phyloP scores from a whole-genome alignment of 495 filamentous ascomycete species.

The Tuber brumale region DNA sequence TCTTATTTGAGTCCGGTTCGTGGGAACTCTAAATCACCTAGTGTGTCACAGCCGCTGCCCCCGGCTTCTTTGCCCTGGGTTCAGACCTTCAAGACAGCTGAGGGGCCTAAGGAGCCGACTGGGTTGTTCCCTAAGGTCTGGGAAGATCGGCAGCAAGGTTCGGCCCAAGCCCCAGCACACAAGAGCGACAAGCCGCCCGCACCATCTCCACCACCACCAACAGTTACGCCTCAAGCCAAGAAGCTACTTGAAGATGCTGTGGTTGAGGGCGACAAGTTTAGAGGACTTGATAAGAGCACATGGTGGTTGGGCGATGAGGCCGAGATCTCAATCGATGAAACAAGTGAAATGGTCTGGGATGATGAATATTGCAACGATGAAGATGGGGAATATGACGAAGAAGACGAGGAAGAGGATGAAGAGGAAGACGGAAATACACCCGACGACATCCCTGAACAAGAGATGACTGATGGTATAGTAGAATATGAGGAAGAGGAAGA shows the following conservation, averaged over 20 bases:
- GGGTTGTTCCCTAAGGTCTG: conserved; percentile 28
- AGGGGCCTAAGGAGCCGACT: conserved; percentile 22
- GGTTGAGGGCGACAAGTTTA: conserved; percentile 19
- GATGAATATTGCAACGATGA: conserved; percentile 32
- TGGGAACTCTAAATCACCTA: conserved; percentile 19
- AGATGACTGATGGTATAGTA: conserved; percentile 11
- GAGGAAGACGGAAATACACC: conserved; percentile 14
- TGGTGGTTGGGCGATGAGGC: conserved; percentile 23
- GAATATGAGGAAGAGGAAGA: conserved; percentile 31
- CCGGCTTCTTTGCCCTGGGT: conserved; percentile 31
- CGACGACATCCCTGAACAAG: conserved; percentile 15
- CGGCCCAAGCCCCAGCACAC: conserved; percentile 2
- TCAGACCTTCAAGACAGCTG: conserved; percentile 28
- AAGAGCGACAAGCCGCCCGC: conserved; percentile 9
- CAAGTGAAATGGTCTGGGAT: conserved; percentile 28
- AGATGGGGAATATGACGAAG: conserved; percentile 34
- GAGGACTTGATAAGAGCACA: conserved; percentile 8
- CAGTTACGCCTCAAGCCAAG: conserved; percentile 29
- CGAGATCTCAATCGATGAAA: conserved; percentile 21
- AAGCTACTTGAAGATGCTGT: conserved; percentile 31
- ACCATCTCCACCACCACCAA: conserved; percentile 26
- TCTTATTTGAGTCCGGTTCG: conserved; percentile 11
- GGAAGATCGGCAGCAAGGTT: conserved; percentile 15
- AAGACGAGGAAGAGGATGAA: conserved; percentile 22
- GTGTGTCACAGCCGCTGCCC: conserved; percentile 21